A percentile compares a stretch with the other conserved stretches of the same genome.
Evolutionary conservation across 2,329 filamentous ascomycete genomes (phyloP).

Genomic region (Venturia oleaginea): DNA sequence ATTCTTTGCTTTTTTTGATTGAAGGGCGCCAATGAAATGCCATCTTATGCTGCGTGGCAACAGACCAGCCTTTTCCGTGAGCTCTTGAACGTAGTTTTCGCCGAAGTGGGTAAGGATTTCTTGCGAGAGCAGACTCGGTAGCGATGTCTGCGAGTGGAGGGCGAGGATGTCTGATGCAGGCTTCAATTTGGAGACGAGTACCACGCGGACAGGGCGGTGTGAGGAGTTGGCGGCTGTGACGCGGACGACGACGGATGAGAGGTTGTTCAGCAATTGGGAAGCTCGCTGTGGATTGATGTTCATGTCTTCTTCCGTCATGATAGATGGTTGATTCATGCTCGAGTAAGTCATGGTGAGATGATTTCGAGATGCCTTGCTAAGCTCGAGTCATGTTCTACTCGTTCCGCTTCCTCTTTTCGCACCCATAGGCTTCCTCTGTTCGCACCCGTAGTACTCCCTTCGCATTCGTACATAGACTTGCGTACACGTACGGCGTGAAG

Average conservation of each 20-base stretch:
- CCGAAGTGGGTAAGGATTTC: slow-evolving; percentile 61
- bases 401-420: too few relatives aligned
- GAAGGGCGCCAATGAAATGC: slow-evolving; percentile 95
- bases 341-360: background rate
- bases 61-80: slow-evolving; percentile 73
- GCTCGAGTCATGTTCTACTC: background rate
- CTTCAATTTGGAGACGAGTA: slow-evolving; percentile 95
- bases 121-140: slow-evolving; percentile 20
- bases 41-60: slow-evolving; percentile 71
- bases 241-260: slow-evolving; percentile 19
- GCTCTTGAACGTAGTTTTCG: slow-evolving; percentile 82
- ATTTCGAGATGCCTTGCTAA: background rate
- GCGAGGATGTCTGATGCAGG: slow-evolving; percentile 84
- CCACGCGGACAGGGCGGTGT: slow-evolving; percentile 56
- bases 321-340: background rate
- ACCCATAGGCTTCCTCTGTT: too few relatives aligned
- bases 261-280: slow-evolving; percentile 36
- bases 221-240: slow-evolving; percentile 16
- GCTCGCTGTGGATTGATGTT: slow-evolving; percentile 25
- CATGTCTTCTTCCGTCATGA: slow-evolving; percentile 8
- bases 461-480: too few relatives aligned
- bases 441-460: too few relatives aligned
- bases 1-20: slow-evolving; percentile 86
- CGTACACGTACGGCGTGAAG: too few relatives aligned
- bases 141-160: slow-evolving; percentile 48